phyloP scores from a whole-genome alignment of 106 monocot species.

The Cymbidium sinense region DNA sequence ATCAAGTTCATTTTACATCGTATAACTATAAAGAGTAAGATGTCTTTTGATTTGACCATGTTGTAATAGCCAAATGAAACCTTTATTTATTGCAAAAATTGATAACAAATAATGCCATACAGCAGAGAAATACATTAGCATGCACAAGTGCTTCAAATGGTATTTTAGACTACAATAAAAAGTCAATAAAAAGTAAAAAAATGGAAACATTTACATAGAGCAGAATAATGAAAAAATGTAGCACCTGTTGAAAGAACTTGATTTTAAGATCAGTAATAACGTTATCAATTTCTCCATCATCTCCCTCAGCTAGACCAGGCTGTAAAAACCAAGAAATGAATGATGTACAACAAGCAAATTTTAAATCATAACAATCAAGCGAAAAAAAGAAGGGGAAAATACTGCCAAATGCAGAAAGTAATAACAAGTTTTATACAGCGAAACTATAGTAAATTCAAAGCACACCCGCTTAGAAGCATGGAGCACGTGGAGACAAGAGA shows the following conservation, averaged over 20 bases:
- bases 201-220: not conserved
- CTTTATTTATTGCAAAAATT: not conserved
- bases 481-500: not conserved
- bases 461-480: not conserved
- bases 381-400: not conserved
- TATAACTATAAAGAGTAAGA: not conserved
- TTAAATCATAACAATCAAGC: not conserved
- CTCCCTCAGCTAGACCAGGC: conserved; percentile 52
- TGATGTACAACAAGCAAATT: not conserved
- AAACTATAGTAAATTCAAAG: not conserved
- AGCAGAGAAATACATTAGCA: not conserved
- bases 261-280: conserved; percentile 42
- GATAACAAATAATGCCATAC: not conserved
- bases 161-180: not conserved
- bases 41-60: not conserved
- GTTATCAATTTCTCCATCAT: conserved; percentile 46
- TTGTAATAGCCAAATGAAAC: not conserved
- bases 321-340: conserved; percentile 23
- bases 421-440: not conserved
- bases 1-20: not conserved
- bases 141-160: not conserved
- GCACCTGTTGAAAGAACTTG: conserved; percentile 49
- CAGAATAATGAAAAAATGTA: not conserved
- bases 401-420: not conserved
- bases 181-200: not conserved